Base-by-base conservation (phyloP, 2,329 filamentous ascomycete species). In the Sarocladium brachiariae region DNA sequence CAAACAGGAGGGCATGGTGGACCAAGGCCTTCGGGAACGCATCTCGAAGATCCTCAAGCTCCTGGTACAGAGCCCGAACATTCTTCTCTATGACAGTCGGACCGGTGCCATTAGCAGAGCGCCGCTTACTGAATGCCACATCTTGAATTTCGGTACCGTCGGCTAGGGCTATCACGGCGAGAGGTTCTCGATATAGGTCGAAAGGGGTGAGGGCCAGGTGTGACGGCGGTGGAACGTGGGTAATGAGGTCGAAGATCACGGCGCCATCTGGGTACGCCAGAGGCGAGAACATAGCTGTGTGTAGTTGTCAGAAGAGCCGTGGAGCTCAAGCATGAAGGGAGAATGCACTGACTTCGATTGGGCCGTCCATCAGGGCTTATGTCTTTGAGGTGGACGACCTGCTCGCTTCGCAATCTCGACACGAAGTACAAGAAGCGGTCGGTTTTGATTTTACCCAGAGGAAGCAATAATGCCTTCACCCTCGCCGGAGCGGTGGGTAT, bases 401-500 rank as follows among this genome's bases (percentile, higher is more conserved):
- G 83, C 67, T 95, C 87, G 57, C 79, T 73, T 63, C 87, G 84
- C 54, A 99, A 75, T 60, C 89, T 81, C 55, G 86, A 79, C 56
- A 92, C 78, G 65, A 96, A 95, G 56, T 78, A 76, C 59, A 83
- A 70, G 68, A 96, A 97, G 53, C 87, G 81, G 50, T 86, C 84
- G 54, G 84, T 81, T 65, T 84, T 91, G 66, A 97, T 93, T 63
- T 81, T 85, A 50, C 92, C 92, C 58, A 95, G 77, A 50, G 93
- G 93, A 54, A 97, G 75, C 53, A 96, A 80, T 59, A 96, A 80
- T 55, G 86, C 89, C 73, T 88, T 87, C 64, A 97, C 83, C 77
- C 88, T 87, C 72, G 90, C 92, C 65, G 90, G 90, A 69, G 91
- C 87, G 73, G 91, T 83, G 69, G 92, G 90, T 67, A 91, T 87